Conservation (phyloP, 371 early-diverging fungal genomes). For the Apophysomyces trapeziformis region DNA sequence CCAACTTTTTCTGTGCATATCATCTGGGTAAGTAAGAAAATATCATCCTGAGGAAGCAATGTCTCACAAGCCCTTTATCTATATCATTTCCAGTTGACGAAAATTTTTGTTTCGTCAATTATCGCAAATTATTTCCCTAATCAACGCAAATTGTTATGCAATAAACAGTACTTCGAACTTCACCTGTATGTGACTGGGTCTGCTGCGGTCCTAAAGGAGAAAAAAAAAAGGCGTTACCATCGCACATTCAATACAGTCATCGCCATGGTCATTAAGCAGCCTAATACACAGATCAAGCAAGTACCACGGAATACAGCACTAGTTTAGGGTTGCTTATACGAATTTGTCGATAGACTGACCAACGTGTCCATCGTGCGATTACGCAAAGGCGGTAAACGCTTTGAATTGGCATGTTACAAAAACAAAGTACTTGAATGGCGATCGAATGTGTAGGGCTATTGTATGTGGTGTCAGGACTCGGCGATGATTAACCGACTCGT, state of each 20-base stretch:
- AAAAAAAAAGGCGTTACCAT: not conserved
- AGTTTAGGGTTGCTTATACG: not conserved
- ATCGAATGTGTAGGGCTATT: conserved; percentile 75
- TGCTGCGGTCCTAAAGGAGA: no score
- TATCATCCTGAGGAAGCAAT: no score
- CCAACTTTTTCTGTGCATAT: no score
- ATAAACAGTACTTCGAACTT: no score
- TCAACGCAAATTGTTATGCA: no score
- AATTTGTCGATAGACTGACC: conserved; percentile 65
- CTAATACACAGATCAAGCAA: conserved; percentile 62
- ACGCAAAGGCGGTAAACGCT: conserved; percentile 96
- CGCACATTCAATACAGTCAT: not conserved
- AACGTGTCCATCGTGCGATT: conserved; percentile 96
- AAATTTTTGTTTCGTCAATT: no score
- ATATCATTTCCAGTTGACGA: no score
- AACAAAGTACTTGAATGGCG: conserved; percentile 99
- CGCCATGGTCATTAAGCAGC: conserved; percentile 53
- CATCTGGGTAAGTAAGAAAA: no score
- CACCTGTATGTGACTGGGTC: no score
- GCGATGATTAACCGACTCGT: no score
- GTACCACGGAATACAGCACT: not conserved
- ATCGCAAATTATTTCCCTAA: no score
- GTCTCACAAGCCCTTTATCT: no score
- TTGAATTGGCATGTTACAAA: conserved; percentile 98
- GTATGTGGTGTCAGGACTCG: not conserved